Base-by-base conservation (phyloP, 1,284 basidiomycete species). In the Ustilago lituana region DNA sequence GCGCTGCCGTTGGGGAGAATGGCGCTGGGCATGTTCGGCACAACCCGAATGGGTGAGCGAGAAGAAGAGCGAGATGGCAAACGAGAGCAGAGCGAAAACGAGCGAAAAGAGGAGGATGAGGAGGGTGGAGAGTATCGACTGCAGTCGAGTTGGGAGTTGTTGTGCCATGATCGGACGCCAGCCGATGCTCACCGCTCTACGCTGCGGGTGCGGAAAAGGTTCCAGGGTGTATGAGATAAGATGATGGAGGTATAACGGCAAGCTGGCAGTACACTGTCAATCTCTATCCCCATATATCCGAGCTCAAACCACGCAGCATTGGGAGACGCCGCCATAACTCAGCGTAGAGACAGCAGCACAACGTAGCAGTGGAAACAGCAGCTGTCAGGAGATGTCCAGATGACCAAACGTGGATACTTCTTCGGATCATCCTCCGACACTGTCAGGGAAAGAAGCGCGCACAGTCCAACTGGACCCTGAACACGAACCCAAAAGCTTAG, bases 61-160 rank as follows among this genome's bases (percentile, higher is more conserved):
- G 50, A 70, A 70, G 39, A 64, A 51, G 17, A 61, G 40, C 15
- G 67, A 61, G 5, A 65, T 6, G 43, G 26, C 12, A 10, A 70
- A 58, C 2, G 61, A 54, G 20, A 61, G 19, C 0, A 61, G 67
- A 3, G 61, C 57, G 1, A 70, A 44, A n/a, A 43, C 6, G 24
- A 65, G 38, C 2, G 67, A 70, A 4, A 70, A 47, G 5, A 31
- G 36, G 4, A 70, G 39, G 3, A 70, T 50, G 4, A 70, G 54
- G 38, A 70, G 38, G 12, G 67, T 70, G 20, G 67, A 70, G 33
- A 61, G 50, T 20, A 58, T 70, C 45, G 67, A 70, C 43, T 70
- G 67, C n/a, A 58, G n/a, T 32, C 67, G 39, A 20, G 52, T 52
- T 1, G 67, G 61, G 12, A 65, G 61, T n/a, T 39, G 53, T 11